phyloP scores from a whole-genome alignment of 2,329 filamentous ascomycete genomes.

The Botrytis fragariae region DNA sequence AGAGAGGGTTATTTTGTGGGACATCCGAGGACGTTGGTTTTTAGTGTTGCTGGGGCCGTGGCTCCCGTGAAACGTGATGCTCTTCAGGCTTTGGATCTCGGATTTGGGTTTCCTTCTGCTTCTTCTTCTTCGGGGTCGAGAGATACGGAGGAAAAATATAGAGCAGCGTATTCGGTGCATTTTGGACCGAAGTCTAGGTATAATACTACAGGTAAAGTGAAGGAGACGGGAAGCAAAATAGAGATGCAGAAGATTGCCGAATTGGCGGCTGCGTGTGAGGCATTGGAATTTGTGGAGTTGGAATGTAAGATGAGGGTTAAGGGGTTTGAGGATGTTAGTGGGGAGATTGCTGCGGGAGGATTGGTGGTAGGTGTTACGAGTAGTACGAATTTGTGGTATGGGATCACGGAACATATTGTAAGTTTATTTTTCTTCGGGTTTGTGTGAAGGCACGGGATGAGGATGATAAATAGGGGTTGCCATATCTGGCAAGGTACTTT shows the following conservation, averaged over 20 bases:
- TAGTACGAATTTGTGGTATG: conserved; percentile 21
- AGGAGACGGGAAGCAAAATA: background rate
- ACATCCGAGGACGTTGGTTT: conserved; percentile 13
- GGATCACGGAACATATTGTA: conserved; percentile 19
- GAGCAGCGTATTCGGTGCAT: conserved; percentile 1
- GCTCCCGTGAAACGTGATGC: background rate
- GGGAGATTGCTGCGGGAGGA: background rate
- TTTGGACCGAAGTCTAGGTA: conserved; percentile 9
- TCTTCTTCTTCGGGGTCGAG: background rate
- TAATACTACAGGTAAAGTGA: conserved; percentile 13
- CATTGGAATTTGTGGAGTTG: conserved; percentile 18
- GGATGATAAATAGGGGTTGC: background rate
- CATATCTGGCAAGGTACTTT: background rate
- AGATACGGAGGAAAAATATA: background rate
- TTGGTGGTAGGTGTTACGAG: conserved; percentile 13
- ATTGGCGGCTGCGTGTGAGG: conserved; percentile 10
- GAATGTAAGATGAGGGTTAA: background rate
- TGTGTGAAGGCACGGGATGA: too few relatives aligned
- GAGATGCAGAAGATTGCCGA: conserved; percentile 19
- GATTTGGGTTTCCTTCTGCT: background rate
- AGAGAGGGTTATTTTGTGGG: conserved; percentile 2
- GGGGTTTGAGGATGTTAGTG: conserved; percentile 14
- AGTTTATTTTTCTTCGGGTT: background rate
- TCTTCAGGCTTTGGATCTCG: background rate
- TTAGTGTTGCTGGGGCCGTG: conserved; percentile 9